These are phyloP conservation scores for Triticum monococcum DNA, from an alignment of 176 grass and related monocot genomes.

Conservation along the genomic window DNA sequence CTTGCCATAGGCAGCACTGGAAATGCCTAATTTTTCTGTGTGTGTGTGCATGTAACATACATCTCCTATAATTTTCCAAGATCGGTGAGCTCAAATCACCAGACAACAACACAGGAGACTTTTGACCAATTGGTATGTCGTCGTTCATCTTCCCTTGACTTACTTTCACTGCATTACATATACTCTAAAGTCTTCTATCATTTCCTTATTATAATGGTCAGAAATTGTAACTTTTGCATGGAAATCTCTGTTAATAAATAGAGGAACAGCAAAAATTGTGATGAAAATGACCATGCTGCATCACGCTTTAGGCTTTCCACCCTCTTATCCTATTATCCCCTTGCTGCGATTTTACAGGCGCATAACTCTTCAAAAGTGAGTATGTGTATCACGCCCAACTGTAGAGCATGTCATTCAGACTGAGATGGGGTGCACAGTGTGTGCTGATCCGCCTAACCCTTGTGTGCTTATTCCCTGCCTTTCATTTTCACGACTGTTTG, in stretches of 20 bases:
- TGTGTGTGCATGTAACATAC: neutral
- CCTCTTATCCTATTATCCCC: neutral
- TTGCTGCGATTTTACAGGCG: constrained; percentile 22
- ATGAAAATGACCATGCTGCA: neutral
- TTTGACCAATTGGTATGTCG: neutral
- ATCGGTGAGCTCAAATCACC: no score
- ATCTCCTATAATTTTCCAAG: neutral
- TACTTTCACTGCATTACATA: neutral
- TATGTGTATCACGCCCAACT: constrained; percentile 56
- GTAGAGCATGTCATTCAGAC: constrained; percentile 53
- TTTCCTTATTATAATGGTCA: neutral
- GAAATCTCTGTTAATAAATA: neutral
- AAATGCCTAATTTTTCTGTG: neutral
- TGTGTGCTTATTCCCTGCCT: constrained; percentile 68
- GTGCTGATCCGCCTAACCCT: constrained; percentile 54
- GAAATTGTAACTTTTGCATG: neutral
- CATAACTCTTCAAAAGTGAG: constrained; percentile 60
- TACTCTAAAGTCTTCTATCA: neutral
- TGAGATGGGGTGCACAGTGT: constrained; percentile 70
- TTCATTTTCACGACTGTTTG: constrained; percentile 83
- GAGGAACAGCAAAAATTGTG: neutral
- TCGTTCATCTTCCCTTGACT: neutral
- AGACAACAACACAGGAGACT: neutral
- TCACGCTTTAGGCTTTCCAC: neutral
- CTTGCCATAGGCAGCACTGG: neutral